Evolutionary conservation across 768 basidiomycete genomes (phyloP).

Genomic region (Tylopilus sp.): DNA sequence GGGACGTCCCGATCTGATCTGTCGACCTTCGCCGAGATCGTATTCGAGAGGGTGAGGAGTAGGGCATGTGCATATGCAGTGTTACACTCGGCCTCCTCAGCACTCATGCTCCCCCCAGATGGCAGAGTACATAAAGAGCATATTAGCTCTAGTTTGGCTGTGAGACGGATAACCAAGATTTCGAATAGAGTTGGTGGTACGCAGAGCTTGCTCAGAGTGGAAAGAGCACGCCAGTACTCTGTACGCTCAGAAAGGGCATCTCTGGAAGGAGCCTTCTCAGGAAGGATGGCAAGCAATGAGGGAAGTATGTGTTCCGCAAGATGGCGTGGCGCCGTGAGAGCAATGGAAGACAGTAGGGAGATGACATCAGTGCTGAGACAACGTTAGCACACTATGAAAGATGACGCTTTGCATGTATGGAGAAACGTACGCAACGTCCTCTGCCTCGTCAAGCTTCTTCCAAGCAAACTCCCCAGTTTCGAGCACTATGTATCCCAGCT

Average conservation of each 20-base stretch:
- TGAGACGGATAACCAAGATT: constrained; percentile 71
- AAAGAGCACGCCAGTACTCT: constrained; percentile 64
- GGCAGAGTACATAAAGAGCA: constrained; percentile 35
- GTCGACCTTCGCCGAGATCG: constrained; percentile 51
- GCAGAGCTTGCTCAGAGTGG: constrained; percentile 70
- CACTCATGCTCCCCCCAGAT: neutral
- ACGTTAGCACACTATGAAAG: neutral
- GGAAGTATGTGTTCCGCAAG: constrained; percentile 78
- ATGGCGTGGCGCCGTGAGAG: constrained; percentile 55
- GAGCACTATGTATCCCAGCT: constrained; percentile 77
- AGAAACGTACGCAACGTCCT: constrained; percentile 46
- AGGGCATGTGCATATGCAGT: constrained; percentile 87
- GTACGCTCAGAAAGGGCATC: constrained; percentile 54
- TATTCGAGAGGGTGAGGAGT: constrained; percentile 62
- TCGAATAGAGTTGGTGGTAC: constrained; percentile 77
- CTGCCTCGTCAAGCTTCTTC: constrained; percentile 45
- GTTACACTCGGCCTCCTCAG: constrained; percentile 50
- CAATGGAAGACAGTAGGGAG: constrained; percentile 60
- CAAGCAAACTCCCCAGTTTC: constrained; percentile 65
- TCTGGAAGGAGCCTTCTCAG: constrained; percentile 57
- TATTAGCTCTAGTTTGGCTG: constrained; percentile 72
- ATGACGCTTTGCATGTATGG: neutral
- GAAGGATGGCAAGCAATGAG: constrained; percentile 70
- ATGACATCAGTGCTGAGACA: constrained; percentile 52
- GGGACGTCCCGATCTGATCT: constrained; percentile 62